Evolutionary conservation across 129 eudicot genomes (phyloP).

Genomic region (Dittrichia graveolens): DNA sequence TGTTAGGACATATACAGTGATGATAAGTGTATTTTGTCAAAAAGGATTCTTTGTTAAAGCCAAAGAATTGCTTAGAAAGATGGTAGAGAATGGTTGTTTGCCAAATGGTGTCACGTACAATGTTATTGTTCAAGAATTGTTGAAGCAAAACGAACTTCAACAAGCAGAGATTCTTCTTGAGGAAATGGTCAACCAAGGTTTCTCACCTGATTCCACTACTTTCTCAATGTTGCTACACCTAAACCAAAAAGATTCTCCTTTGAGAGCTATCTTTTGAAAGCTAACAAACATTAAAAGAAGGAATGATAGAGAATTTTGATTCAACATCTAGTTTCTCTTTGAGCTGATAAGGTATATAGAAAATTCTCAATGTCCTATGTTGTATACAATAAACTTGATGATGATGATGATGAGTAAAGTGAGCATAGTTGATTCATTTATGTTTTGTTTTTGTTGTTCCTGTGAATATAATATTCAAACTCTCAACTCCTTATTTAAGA

Average conservation of each 20-base stretch:
- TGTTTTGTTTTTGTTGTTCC: too few species aligned
- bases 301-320: background rate
- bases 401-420: too few species aligned
- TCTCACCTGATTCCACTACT: conserved; percentile 31
- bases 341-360: background rate
- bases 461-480: too few species aligned
- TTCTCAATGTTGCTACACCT: conserved; percentile 23
- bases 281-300: background rate
- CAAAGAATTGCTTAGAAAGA: conserved; percentile 20
- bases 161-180: conserved; percentile 26
- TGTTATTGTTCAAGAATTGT: conserved; percentile 28
- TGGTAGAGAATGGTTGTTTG: conserved; percentile 35
- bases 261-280: conserved; percentile 21
- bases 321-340: background rate
- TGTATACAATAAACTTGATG: too few species aligned
- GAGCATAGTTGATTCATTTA: too few species aligned
- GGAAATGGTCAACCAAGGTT: conserved; percentile 34
- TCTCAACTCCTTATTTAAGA: too few species aligned
- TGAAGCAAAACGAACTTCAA: conserved; percentile 24
- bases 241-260: conserved; percentile 20
- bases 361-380: too few species aligned
- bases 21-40: conserved; percentile 29
- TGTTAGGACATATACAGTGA: conserved; percentile 29
- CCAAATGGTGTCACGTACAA: conserved; percentile 28
- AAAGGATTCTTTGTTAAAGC: conserved; percentile 32